Percentiles rank a stretch among this genome's conserved stretches.
Evolutionary conservation across 345 rosid species (phyloP).

Genomic region (Diplotaxis tenuifolia): DNA sequence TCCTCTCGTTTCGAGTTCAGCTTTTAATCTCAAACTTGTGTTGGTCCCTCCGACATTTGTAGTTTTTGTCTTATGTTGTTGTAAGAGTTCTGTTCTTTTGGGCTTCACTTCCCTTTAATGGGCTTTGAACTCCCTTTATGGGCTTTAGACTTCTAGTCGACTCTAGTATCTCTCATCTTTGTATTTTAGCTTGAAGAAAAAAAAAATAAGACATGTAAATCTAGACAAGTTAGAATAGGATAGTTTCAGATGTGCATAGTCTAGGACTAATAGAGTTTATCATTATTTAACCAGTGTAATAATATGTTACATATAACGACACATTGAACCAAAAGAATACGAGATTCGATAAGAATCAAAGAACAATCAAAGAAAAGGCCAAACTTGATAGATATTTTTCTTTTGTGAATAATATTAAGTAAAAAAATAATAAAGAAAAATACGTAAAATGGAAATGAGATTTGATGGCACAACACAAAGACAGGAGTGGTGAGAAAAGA

Average conservation of each 20-base stretch:
- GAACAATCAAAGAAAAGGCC: constrained; percentile 38
- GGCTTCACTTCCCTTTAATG: neutral
- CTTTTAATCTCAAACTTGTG: neutral
- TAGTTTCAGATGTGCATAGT: neutral
- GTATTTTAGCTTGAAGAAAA: neutral
- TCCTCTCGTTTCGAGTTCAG: neutral
- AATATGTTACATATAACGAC: constrained; percentile 30
- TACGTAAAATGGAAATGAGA: constrained; percentile 26
- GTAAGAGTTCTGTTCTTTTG: neutral
- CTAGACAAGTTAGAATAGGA: neutral
- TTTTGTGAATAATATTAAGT: constrained; percentile 21
- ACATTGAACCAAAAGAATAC: constrained; percentile 18
- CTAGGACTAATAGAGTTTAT: constrained; percentile 5
- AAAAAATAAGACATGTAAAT: neutral
- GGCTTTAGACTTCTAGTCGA: too few species aligned
- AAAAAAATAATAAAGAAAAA: neutral
- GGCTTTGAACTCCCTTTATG: neutral
- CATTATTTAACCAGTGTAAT: constrained; percentile 23
- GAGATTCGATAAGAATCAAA: constrained; percentile 26
- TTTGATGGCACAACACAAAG: constrained; percentile 39
- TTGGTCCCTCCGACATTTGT: neutral
- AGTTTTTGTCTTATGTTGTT: neutral
- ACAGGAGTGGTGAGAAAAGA: constrained; percentile 41
- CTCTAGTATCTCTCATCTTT: neutral
- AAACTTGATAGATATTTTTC: constrained; percentile 26